A percentile compares a stretch with the other conserved stretches of the same genome.
Evolutionary conservation across 768 basidiomycete genomes (phyloP).

Genomic region (Serendipita sp.): DNA sequence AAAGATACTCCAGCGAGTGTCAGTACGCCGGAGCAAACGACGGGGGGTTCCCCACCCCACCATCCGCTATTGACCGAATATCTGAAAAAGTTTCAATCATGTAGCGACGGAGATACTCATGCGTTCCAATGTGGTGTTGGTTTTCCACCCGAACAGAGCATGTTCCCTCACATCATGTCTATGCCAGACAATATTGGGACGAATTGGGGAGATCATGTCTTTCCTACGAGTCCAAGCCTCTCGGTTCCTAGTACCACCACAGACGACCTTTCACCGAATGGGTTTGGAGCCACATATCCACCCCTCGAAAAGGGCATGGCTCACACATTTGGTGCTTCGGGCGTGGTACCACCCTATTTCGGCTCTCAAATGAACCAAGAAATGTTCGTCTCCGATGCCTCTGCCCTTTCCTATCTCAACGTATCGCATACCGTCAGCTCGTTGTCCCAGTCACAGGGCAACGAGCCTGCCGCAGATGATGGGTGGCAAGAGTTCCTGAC

Average conservation of each 20-base stretch:
- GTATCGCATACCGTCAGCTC: background rate
- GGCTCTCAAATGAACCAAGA: background rate
- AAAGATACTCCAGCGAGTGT: background rate
- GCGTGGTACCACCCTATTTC: background rate
- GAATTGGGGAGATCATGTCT: no score
- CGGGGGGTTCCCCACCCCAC: background rate
- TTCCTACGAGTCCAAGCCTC: no score
- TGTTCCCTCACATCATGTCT: background rate
- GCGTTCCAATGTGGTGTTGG: background rate
- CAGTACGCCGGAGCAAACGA: background rate
- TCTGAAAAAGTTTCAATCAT: background rate
- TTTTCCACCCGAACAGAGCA: background rate
- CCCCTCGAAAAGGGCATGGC: no score
- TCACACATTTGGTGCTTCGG: background rate
- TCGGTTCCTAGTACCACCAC: no score
- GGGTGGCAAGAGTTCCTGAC: background rate
- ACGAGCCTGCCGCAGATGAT: background rate
- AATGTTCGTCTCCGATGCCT: background rate
- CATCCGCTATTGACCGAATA: conserved; percentile 1
- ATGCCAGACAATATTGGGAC: no score
- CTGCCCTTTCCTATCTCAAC: background rate
- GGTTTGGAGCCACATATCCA: no score
- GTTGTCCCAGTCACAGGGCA: background rate
- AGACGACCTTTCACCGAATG: no score
- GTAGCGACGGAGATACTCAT: background rate